Evolutionary conservation across 2,329 filamentous ascomycete genomes (phyloP).

Genomic region (Massarina eburnea): DNA sequence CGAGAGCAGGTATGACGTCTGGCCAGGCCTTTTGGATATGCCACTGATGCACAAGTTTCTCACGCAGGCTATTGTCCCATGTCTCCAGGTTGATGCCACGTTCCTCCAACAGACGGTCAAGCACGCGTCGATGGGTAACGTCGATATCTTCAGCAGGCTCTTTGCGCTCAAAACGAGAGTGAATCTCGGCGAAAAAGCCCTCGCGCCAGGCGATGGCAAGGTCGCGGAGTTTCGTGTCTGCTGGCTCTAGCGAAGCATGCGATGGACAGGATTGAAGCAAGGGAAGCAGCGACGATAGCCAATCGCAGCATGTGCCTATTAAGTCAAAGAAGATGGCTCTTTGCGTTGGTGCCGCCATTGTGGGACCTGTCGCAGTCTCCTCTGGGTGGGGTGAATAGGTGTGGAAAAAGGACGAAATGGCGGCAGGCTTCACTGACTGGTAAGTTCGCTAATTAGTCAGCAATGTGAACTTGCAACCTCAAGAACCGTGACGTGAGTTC

Average conservation of each 20-base stretch:
- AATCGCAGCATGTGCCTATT: constrained; percentile 62
- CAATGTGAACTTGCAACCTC: no score
- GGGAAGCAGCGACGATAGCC: constrained; percentile 43
- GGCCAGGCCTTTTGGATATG: constrained; percentile 55
- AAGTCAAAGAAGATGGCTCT: constrained; percentile 60
- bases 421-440: background rate
- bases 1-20: constrained; percentile 51
- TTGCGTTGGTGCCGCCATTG: constrained; percentile 4
- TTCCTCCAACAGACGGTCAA: constrained; percentile 43
- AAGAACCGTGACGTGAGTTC: background rate
- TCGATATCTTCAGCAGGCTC: constrained; percentile 55
- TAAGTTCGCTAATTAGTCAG: background rate
- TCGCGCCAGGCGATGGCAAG: constrained; percentile 56
- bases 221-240: constrained; percentile 14
- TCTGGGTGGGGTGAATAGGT: no score
- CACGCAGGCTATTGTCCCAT: constrained; percentile 19
- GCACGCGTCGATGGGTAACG: constrained; percentile 48
- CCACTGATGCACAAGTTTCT: constrained; percentile 46
- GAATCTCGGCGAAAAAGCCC: constrained; percentile 52
- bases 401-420: background rate
- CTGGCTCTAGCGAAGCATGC: constrained; percentile 6
- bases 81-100: constrained; percentile 9
- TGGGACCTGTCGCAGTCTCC: background rate
- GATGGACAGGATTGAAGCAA: constrained; percentile 7
- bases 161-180: constrained; percentile 39